phyloP scores from a whole-genome alignment of 306 rosid genomes.

The Cicer cuneatum region DNA sequence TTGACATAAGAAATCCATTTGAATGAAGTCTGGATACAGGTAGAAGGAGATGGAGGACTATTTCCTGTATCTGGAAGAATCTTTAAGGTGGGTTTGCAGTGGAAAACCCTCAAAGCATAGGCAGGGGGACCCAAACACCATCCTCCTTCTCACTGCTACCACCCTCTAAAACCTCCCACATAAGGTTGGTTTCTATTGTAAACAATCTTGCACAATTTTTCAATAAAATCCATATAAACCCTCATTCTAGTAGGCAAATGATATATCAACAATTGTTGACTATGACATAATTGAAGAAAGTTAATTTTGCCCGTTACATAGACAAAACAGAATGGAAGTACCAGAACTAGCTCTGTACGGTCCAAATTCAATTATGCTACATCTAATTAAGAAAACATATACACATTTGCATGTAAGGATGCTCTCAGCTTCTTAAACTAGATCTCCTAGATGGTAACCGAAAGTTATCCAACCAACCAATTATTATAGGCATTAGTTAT shows the following conservation, averaged over 20 bases:
- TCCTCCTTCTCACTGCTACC: slow-evolving; percentile 28
- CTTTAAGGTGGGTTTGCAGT: background rate
- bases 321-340: slow-evolving; percentile 19
- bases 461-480: slow-evolving; percentile 17
- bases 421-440: slow-evolving; percentile 2
- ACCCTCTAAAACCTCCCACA: slow-evolving; percentile 21
- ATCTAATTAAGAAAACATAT: slow-evolving; percentile 11
- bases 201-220: slow-evolving; percentile 2
- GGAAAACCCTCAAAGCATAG: slow-evolving; percentile 15
- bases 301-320: background rate
- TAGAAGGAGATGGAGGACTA: background rate
- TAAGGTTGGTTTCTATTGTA: background rate
- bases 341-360: slow-evolving; percentile 12
- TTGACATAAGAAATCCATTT: slow-evolving; percentile 27
- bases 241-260: slow-evolving; percentile 5
- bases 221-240: slow-evolving; percentile 20
- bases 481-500: background rate
- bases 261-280: slow-evolving; percentile 11
- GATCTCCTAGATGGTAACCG: background rate
- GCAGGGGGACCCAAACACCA: slow-evolving; percentile 10
- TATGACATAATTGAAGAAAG: background rate
- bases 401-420: slow-evolving; percentile 15
- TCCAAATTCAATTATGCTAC: background rate
- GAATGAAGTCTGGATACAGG: slow-evolving; percentile 8
- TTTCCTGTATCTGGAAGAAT: slow-evolving; percentile 3